Evolutionary conservation across 2,329 filamentous ascomycete species (phyloP).

Genomic region (Penicillium sclerotiorum): DNA sequence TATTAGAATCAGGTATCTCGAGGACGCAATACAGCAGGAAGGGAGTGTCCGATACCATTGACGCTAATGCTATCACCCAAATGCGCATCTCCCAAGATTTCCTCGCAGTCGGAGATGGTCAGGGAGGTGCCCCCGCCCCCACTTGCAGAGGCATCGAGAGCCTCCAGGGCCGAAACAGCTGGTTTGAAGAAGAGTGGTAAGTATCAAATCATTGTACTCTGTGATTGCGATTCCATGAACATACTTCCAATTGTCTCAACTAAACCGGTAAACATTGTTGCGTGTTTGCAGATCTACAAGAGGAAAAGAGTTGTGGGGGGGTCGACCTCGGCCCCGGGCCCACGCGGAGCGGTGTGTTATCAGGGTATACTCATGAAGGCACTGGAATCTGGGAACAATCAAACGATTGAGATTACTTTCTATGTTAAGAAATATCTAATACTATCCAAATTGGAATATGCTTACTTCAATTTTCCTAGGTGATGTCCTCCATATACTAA

Average conservation of each 20-base stretch:
- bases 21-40: no score
- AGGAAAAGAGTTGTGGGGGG: conserved; percentile 6
- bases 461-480: neutral
- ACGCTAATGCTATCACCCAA: conserved; percentile 92
- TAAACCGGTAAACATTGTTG: conserved; percentile 89
- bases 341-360: neutral
- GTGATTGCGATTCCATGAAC: no score
- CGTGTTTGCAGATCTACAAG: conserved; percentile 17
- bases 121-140: conserved; percentile 83
- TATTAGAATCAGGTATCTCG: neutral
- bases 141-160: conserved; percentile 71
- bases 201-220: no score
- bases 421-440: no score
- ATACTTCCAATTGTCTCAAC: conserved; percentile 90
- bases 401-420: no score
- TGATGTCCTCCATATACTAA: no score
- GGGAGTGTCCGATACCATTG: conserved; percentile 64
- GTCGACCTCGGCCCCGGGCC: neutral
- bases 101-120: conserved; percentile 74
- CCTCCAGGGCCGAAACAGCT: conserved; percentile 83
- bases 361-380: no score
- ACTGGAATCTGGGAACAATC: no score
- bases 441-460: no score
- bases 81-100: conserved; percentile 80
- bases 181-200: conserved; percentile 24